phyloP scores from a whole-genome alignment of 2,329 filamentous ascomycete species.

The Stachybotrys chartarum region DNA sequence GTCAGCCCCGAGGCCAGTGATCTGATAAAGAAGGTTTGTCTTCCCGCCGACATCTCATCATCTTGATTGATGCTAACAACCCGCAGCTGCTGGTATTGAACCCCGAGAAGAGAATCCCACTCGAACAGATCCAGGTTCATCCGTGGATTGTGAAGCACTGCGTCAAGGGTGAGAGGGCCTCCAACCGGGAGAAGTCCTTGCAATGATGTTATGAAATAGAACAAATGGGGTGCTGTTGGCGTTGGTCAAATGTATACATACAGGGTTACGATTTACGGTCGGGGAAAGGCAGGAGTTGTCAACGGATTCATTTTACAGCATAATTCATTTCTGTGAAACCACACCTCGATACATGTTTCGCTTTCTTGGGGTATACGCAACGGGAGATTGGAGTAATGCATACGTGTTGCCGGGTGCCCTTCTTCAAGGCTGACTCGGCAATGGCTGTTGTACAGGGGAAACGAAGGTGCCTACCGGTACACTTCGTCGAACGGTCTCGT shows the following conservation, averaged over 20 bases:
- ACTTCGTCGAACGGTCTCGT: slow-evolving; percentile 96
- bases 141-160: slow-evolving; percentile 98
- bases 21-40: slow-evolving; percentile 77
- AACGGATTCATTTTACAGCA: no score
- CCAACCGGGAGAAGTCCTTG: slow-evolving; percentile 39
- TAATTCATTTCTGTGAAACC: no score
- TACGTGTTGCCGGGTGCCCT: no score
- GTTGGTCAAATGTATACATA: not conserved
- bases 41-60: not conserved
- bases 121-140: slow-evolving; percentile 82
- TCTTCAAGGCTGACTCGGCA: no score
- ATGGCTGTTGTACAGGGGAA: not conserved
- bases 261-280: not conserved
- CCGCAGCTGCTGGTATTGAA: slow-evolving; percentile 79
- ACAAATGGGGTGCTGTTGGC: not conserved
- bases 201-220: slow-evolving; percentile 8
- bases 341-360: no score
- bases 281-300: slow-evolving; percentile 12
- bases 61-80: slow-evolving; percentile 13
- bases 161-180: slow-evolving; percentile 51
- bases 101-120: slow-evolving; percentile 83
- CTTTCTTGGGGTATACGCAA: no score
- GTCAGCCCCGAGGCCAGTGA: slow-evolving; percentile 87
- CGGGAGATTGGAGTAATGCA: no score
- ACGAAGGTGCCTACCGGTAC: slow-evolving; percentile 54